Evolutionary conservation across 768 basidiomycete genomes (phyloP).

Genomic region (Neoboletus brunneissimus): DNA sequence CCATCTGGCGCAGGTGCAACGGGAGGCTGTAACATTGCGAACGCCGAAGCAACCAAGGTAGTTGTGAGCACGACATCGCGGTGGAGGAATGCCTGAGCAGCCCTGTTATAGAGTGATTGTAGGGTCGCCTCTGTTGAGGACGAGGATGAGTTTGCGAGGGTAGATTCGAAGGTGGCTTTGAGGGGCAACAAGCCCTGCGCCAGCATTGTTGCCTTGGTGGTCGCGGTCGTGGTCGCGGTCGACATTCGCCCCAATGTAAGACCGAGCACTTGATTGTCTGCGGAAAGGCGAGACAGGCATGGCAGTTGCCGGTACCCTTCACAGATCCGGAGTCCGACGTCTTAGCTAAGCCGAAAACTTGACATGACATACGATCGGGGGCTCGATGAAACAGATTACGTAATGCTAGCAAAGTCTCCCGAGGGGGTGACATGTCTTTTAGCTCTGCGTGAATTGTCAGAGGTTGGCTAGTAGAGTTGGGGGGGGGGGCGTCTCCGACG

Average conservation of each 20-base stretch:
- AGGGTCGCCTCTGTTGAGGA: constrained; percentile 48
- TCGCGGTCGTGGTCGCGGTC: constrained; percentile 47
- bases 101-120: constrained; percentile 71
- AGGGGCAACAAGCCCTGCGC: constrained; percentile 33
- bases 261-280: constrained; percentile 23
- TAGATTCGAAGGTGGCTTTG: constrained; percentile 28
- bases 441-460: too few species aligned
- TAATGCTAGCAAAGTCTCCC: too few species aligned
- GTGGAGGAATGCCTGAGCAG: constrained; percentile 74
- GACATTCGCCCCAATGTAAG: constrained; percentile 37
- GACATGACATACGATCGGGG: too few species aligned
- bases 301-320: not conserved
- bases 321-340: not conserved
- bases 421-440: too few species aligned
- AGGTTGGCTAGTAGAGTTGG: not conserved
- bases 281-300: not conserved
- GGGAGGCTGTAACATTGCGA: constrained; percentile 53
- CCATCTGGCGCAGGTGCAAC: constrained; percentile 33
- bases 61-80: constrained; percentile 67
- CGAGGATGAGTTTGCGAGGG: constrained; percentile 8
- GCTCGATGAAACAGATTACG: too few species aligned
- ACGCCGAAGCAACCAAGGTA: constrained; percentile 65
- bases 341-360: not conserved
- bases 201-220: constrained; percentile 23
- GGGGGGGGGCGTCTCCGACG: not conserved